Base-by-base conservation (phyloP, 2,329 filamentous ascomycete species). In the Scedosporium minutisporum region DNA sequence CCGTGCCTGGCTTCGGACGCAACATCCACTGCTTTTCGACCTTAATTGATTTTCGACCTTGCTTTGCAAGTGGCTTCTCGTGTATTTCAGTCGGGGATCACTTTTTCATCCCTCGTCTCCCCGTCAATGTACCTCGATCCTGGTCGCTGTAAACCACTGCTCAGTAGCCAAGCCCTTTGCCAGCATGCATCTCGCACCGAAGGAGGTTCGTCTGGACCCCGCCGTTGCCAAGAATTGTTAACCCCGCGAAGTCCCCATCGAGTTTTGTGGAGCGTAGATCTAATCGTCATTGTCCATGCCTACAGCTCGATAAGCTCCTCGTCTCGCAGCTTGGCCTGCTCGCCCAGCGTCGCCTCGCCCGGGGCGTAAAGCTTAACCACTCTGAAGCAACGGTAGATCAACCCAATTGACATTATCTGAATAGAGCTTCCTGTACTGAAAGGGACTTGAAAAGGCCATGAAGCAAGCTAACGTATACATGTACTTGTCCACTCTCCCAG, bases 291-390 rank as follows among this genome's bases (percentile, higher is more conserved):
- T 61, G 57, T 51, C 59, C 23, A 10, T 60, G 61, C 10, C 46
- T 63, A 33, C 33, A 97, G 93, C 83, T 97, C 71, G 93, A 97
- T 82, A 97, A 97, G 86, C 90, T 97, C 76, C 84, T 89, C 73
- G 93, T 96, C 72, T 90, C 92, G 62, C 91, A 97, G 76, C 80
- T 96, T 65, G 93, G 93, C 68, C 83, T 89, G 67, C 83, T 97
- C 58, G 93, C 93, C 62, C 93, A 97, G 79, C 84, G 88, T 66
- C 86, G 93, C 64, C 86, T 97, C 67, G 93, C 93, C 38, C 82
- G 93, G 69, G 93, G 93, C 60, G 87, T 97, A 62, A 89, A 87
- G 72, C 79, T 97, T 69, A 97, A 97, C 72, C 91, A 96, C 77
- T 82, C 89, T 38, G 93, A 97, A 79, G 91, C 93, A 65, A 87